Percentiles rank a stretch among this genome's conserved stretches.
Conservation (phyloP, 768 basidiomycete genomes). For the Nidularia sp. region DNA sequence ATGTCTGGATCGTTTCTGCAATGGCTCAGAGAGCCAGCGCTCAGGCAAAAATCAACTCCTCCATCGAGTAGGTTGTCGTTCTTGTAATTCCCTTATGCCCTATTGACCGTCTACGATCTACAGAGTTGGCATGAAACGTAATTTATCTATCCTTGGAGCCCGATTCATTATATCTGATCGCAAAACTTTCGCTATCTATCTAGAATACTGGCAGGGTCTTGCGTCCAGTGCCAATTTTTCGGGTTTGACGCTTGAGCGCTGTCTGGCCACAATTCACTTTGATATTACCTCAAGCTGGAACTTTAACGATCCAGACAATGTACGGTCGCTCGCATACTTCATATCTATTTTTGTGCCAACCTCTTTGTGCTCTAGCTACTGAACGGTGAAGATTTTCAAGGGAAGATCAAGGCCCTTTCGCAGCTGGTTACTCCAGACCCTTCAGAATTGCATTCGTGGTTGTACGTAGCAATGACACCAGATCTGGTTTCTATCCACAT, state of each 20-base stretch:
- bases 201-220: slow-evolving; percentile 21
- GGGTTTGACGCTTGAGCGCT: slow-evolving; percentile 10
- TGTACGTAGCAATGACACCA: neutral
- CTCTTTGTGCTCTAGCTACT: slow-evolving; percentile 7
- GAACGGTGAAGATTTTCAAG: slow-evolving; percentile 8
- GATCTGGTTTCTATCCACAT: neutral
- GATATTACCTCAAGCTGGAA: slow-evolving; percentile 19
- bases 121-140: slow-evolving; percentile 12
- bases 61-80: slow-evolving; percentile 14
- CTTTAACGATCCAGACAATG: slow-evolving; percentile 16
- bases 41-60: slow-evolving; percentile 14
- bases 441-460: neutral
- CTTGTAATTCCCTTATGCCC: neutral
- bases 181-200: neutral
- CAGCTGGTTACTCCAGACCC: neutral
- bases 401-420: neutral
- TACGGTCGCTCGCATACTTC: neutral
- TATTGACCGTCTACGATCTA: neutral
- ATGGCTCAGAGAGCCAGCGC: slow-evolving; percentile 18
- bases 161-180: neutral
- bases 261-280: slow-evolving; percentile 15
- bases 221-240: slow-evolving; percentile 14
- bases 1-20: slow-evolving; percentile 13
- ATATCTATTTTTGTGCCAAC: neutral
- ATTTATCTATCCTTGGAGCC: neutral